Base-by-base conservation (phyloP, 106 monocot genomes). In the Allium sativum region DNA sequence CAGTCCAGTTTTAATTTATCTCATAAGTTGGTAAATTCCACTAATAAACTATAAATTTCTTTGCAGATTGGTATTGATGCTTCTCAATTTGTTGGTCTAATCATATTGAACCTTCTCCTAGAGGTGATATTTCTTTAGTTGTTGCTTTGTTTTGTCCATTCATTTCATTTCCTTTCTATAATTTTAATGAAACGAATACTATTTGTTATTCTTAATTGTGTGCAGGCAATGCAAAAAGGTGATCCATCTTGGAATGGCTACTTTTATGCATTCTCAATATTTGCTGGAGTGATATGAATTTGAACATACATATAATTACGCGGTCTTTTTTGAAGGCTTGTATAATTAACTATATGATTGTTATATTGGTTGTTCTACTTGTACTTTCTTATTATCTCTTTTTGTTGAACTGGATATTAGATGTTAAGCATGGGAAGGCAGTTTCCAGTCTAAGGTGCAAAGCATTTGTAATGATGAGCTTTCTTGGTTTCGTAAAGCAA, bases 381-480 rank as follows among this genome's bases (percentile, higher is more conserved):
- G 15, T 50, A 50, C 8, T 15, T 15, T 50, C 15, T 50, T 15
- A 15, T 50, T 50, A 50, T 50, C 6, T 64, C 45, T 46, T 19
- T 47, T 56, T 57, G 44, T 31, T 5, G 1, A 31, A 31, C 5
- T 31, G 2, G 18, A 40, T 64, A 70, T 88, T 76, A 98, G 98
- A 76, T 98, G 82, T 68, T 98, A 98, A 73, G 98, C 92, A 55
- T 98, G 98, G 98, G 98, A 98, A 73, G 65, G 73, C 51, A 98
- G 98, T 66, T 98, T 98, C 73, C 92, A 98, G 58, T 81, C 80
- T 47, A 92, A 88, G 70, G 76, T 98, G 31, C 88, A 98, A 74
- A 82, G 12, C 60, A 78, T 98, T 64, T 82, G 96, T 40, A 72
- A 92, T 81, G 88, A 98, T 74, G 98, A 98, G 41, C 76, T 98